Evolutionary conservation across 768 basidiomycete species (phyloP), one percentile per base, ranked within the genome.

Genomic region (Amanita fuliginea): DNA sequence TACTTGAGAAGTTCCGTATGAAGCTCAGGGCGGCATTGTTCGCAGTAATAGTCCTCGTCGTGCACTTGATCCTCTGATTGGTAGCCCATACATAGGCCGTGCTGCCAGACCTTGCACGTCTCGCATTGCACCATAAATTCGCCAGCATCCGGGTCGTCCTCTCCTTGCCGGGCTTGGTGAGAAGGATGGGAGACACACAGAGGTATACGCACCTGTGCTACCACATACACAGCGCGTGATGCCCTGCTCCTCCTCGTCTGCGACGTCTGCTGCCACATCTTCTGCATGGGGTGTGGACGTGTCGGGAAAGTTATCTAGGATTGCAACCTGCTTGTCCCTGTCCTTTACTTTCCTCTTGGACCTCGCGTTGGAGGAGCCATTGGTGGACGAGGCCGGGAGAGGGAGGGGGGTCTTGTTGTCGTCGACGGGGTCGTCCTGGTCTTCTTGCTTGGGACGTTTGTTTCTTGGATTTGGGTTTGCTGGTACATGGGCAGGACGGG

Each of bases 41-140:
- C 96, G 67, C 96, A 99, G 58, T 83, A 93, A 65, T 98, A 98
- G 64, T 91, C 84, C 55, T 78, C 78, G 62, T 78, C 75, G 60
- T 78, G 80, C 37, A 86, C 75, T 57, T 79, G 75, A 58, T 80
- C 80, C 60, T 86, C 82, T 30, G 78, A 77, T 56, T 87, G 81
- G 64, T 87, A 88, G 36, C 93, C 95, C 81, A 99, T 91, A 69
- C 96, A 99, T 8, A 83, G 74, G 3, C 93, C 93, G 63, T 99
- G 95, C 67, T 99, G 95, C 95, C 95, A 99, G 49, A 89, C 90
- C 60, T 93, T 88, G 72, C 95, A 99, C 39, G 74, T 83, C 68
- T 98, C 95, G 68, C 95, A 99, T 64, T 92, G 87, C 45, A 97
- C 91, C 90, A 97, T 96, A 69, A 95, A 89, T 63, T 91, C 93